Evolutionary conservation across 1,284 basidiomycete genomes (phyloP).

Genomic region (Moniliophthora roreri): DNA sequence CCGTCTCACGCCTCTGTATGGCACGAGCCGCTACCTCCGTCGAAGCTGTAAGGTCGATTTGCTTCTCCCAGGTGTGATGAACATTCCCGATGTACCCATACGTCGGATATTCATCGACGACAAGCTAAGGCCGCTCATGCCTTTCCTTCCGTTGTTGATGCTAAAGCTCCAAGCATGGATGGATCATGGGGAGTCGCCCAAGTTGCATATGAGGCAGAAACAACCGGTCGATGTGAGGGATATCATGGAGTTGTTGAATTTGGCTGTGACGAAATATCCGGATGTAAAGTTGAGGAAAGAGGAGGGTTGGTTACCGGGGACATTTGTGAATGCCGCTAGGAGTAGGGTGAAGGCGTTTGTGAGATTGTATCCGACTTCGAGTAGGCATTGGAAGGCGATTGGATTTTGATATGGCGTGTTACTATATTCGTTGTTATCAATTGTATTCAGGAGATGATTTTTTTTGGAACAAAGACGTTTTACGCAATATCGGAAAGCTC

Average conservation of each 20-base stretch:
- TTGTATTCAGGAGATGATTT: too few species aligned
- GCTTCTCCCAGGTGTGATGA: conserved; percentile 43
- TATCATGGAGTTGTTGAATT: conserved; percentile 38
- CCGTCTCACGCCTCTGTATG: neutral
- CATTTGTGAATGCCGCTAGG: conserved; percentile 20
- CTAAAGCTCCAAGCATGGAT: conserved; percentile 52
- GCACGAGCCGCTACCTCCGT: conserved; percentile 2
- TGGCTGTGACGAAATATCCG: conserved; percentile 25
- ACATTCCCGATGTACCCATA: conserved; percentile 39
- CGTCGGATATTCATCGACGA: conserved; percentile 24
- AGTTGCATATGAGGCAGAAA: conserved; percentile 34
- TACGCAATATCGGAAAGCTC: too few species aligned
- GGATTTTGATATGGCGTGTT: conserved; percentile 16
- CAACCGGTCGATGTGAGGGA: conserved; percentile 42
- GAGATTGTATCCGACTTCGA: conserved; percentile 13
- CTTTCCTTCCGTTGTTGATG: conserved; percentile 42
- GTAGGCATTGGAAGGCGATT: conserved; percentile 18
- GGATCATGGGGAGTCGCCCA: conserved; percentile 38
- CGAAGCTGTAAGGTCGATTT: conserved; percentile 51
- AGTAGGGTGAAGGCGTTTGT: conserved; percentile 19
- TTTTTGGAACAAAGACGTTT: too few species aligned
- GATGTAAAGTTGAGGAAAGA: conserved; percentile 14
- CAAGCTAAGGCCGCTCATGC: conserved; percentile 39
- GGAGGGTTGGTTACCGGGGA: conserved; percentile 17
- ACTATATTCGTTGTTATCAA: too few species aligned